Conservation (phyloP, 2,329 filamentous ascomycete species). For the Fusarium liriodendri region DNA sequence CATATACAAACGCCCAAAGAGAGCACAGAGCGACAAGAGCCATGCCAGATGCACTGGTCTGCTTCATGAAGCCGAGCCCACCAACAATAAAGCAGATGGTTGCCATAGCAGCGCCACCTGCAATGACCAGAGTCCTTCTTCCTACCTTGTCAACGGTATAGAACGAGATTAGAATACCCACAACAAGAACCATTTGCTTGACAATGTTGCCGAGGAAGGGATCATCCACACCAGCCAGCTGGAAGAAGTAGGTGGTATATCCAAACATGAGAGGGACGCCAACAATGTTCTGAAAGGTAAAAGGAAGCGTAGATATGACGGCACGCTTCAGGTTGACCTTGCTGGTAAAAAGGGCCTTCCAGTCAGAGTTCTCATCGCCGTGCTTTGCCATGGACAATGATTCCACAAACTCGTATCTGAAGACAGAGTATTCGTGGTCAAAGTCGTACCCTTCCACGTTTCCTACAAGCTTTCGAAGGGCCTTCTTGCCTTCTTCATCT, state of each 20-base stretch:
- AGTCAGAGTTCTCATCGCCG: neutral
- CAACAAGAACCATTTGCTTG: conserved; percentile 17
- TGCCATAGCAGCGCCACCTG: neutral
- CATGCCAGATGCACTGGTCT: neutral
- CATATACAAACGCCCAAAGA: neutral
- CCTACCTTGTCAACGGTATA: conserved; percentile 29
- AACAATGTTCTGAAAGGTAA: conserved; percentile 36
- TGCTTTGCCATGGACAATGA: conserved; percentile 8
- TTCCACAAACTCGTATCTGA: conserved; percentile 29
- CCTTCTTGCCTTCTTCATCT: conserved; percentile 29
- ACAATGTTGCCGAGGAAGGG: conserved; percentile 36
- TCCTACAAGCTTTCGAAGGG: conserved; percentile 11
- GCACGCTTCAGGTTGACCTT: conserved; percentile 31
- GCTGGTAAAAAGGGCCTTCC: conserved; percentile 21
- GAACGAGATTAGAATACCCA: conserved; percentile 8
- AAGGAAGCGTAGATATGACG: conserved; percentile 35
- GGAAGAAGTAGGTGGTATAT: conserved; percentile 41
- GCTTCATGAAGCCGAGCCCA: neutral
- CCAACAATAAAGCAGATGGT: neutral
- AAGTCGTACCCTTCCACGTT: conserved; percentile 22
- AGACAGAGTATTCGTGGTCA: conserved; percentile 36
- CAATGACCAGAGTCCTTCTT: neutral
- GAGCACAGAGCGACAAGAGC: neutral
- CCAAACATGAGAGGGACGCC: conserved; percentile 38
- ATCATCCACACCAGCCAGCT: conserved; percentile 32